A percentile compares a stretch with the other conserved stretches of the same genome.
Evolutionary conservation across 805 yeast genomes (phyloP).

Genomic region (Saturnispora quitensis): DNA sequence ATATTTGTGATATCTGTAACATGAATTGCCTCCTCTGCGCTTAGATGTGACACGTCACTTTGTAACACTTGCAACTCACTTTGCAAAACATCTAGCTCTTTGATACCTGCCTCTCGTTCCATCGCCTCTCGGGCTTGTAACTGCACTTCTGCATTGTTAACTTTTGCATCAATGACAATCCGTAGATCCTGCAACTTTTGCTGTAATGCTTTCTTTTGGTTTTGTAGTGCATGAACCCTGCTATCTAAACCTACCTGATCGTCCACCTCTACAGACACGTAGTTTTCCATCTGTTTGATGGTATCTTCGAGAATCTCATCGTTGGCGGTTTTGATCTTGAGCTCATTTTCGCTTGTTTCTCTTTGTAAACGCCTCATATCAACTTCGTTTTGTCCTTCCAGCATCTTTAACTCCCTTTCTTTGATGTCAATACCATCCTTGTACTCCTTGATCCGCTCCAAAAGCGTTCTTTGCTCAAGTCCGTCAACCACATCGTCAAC

Average conservation of each 20-base stretch:
- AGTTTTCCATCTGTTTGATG: neutral
- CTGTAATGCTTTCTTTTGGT: neutral
- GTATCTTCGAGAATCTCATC: neutral
- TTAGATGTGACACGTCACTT: neutral
- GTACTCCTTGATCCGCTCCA: slow-evolving; percentile 1
- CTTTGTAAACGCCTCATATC: neutral
- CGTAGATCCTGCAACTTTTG: neutral
- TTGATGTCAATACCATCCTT: slow-evolving; percentile 3
- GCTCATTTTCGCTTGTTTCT: neutral
- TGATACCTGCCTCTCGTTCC: neutral
- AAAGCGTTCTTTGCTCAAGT: neutral
- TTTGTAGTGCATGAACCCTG: neutral
- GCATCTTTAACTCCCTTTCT: neutral
- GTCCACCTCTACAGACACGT: neutral
- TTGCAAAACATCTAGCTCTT: neutral
- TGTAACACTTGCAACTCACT: neutral
- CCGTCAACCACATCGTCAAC: slow-evolving; percentile 5
- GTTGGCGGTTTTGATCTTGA: neutral
- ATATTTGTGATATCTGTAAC: neutral
- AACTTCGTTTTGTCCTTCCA: too few relatives aligned
- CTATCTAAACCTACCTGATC: neutral
- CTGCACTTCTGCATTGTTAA: neutral
- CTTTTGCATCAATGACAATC: neutral
- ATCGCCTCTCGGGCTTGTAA: neutral
- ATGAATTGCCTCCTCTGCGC: neutral